phyloP scores from a whole-genome alignment of 768 basidiomycete species.

The Tricholoma bakamatsutake region DNA sequence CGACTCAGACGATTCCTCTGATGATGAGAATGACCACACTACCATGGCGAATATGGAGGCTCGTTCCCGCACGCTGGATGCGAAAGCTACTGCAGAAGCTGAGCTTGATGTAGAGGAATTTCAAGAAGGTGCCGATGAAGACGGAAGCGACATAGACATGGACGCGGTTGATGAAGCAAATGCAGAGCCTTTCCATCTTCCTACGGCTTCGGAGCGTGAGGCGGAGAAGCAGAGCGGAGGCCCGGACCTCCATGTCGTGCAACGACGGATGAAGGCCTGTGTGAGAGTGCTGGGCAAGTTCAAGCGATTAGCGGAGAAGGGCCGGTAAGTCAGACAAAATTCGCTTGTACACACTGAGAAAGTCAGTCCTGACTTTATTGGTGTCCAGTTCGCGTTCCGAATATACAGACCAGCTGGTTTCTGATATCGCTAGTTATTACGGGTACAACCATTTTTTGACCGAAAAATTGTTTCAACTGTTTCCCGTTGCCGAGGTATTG shows the following conservation, averaged over 20 bases:
- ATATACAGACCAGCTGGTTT: slow-evolving; percentile 80
- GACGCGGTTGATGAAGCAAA: slow-evolving; percentile 40
- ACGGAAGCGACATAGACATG: slow-evolving; percentile 37
- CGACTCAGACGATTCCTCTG: slow-evolving; percentile 42
- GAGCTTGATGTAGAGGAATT: slow-evolving; percentile 64
- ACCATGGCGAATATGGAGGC: slow-evolving; percentile 82
- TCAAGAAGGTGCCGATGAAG: slow-evolving; percentile 48
- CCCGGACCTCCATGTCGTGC: slow-evolving; percentile 69
- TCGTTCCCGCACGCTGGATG: slow-evolving; percentile 73
- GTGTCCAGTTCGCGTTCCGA: slow-evolving; percentile 74
- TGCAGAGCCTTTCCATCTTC: slow-evolving; percentile 54
- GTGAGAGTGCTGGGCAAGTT: slow-evolving; percentile 70
- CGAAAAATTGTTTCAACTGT: slow-evolving; percentile 91
- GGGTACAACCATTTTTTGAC: slow-evolving; percentile 95
- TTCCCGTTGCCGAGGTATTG: slow-evolving; percentile 82
- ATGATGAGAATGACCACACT: slow-evolving; percentile 44
- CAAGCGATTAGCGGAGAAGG: slow-evolving; percentile 57
- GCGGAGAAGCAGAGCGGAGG: slow-evolving; percentile 64
- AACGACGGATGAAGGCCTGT: slow-evolving; percentile 74
- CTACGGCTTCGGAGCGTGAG: slow-evolving; percentile 66
- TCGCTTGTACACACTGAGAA: slow-evolving; percentile 1
- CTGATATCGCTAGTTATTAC: slow-evolving; percentile 93
- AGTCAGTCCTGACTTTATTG: slow-evolving; percentile 6
- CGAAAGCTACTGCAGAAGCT: slow-evolving; percentile 58
- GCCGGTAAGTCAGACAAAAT: slow-evolving; percentile 44